phyloP scores from a whole-genome alignment of 1,284 basidiomycete genomes.

The Cutaneotrichosporon dermatis region DNA sequence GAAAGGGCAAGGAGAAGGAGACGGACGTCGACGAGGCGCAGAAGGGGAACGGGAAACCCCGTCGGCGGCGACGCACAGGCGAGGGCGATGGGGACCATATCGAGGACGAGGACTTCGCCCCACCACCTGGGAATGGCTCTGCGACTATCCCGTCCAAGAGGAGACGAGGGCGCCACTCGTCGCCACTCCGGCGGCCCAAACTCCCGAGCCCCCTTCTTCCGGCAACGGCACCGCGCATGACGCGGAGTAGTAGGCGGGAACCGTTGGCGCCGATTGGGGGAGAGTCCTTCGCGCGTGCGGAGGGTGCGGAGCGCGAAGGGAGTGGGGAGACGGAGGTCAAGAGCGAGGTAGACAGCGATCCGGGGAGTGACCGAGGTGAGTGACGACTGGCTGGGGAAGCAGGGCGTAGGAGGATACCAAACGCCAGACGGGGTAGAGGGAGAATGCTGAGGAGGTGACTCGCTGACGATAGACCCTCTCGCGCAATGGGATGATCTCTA shows the following conservation, averaged over 20 bases:
- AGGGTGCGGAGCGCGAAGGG: background rate
- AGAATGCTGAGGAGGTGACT: too few species aligned
- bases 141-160: background rate
- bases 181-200: background rate
- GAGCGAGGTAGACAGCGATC: constrained; percentile 6
- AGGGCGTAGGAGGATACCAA: background rate
- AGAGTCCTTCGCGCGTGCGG: too few species aligned
- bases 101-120: background rate
- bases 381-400: background rate
- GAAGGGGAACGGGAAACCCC: background rate
- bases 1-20: too few species aligned
- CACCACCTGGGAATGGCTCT: too few species aligned
- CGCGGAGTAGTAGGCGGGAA: background rate
- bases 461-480: constrained; percentile 12
- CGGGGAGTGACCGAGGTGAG: constrained; percentile 8
- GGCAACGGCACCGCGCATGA: background rate
- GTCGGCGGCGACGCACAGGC: background rate
- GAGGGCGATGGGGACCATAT: background rate
- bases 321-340: constrained; percentile 3
- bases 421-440: too few species aligned
- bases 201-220: background rate
- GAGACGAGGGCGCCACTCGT: background rate
- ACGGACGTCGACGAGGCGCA: background rate
- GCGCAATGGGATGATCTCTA: background rate
- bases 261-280: too few species aligned